These are phyloP conservation scores for Rhodotorula taiwanensis DNA, from an alignment of 768 basidiomycete species.

Conservation along the genomic window DNA sequence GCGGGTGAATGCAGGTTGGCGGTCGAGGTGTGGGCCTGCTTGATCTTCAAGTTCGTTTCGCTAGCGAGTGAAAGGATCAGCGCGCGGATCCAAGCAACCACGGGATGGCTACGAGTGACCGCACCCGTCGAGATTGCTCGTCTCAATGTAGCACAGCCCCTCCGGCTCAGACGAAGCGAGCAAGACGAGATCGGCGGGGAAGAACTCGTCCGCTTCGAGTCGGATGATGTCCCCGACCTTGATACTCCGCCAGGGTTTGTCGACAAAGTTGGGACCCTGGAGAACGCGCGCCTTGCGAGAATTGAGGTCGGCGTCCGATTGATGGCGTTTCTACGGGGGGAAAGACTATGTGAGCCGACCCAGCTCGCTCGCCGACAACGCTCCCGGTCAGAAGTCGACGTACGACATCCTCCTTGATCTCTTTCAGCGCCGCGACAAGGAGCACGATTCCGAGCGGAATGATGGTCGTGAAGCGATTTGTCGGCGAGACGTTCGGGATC, in stretches of 20 bases:
- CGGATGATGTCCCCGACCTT: slow-evolving; percentile 87
- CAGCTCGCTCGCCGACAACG: too few species aligned
- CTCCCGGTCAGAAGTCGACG: slow-evolving; percentile 47
- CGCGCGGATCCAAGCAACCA: too few species aligned
- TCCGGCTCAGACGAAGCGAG: slow-evolving; percentile 90
- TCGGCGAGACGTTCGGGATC: slow-evolving; percentile 95
- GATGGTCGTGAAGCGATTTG: slow-evolving; percentile 90
- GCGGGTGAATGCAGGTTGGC: slow-evolving; percentile 68
- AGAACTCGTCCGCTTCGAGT: slow-evolving; percentile 83
- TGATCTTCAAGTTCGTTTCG: slow-evolving; percentile 98
- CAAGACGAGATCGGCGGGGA: slow-evolving; percentile 87
- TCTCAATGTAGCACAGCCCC: slow-evolving; percentile 95
- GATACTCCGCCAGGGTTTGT: slow-evolving; percentile 80
- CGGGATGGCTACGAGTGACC: slow-evolving; percentile 19
- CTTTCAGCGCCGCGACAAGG: slow-evolving; percentile 90
- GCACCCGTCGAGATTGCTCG: slow-evolving; percentile 92
- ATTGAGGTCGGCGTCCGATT: slow-evolving; percentile 87
- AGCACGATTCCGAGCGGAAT: slow-evolving; percentile 79
- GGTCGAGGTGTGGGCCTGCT: slow-evolving; percentile 83
- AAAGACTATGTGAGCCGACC: neutral
- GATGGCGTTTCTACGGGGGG: slow-evolving; percentile 68
- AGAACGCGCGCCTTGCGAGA: slow-evolving; percentile 72
- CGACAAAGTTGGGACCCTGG: slow-evolving; percentile 56
- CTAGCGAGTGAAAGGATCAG: slow-evolving; percentile 45
- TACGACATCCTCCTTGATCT: slow-evolving; percentile 87